Conservation (phyloP, 768 basidiomycete genomes). For the Leucosporidium creatinivorum region DNA sequence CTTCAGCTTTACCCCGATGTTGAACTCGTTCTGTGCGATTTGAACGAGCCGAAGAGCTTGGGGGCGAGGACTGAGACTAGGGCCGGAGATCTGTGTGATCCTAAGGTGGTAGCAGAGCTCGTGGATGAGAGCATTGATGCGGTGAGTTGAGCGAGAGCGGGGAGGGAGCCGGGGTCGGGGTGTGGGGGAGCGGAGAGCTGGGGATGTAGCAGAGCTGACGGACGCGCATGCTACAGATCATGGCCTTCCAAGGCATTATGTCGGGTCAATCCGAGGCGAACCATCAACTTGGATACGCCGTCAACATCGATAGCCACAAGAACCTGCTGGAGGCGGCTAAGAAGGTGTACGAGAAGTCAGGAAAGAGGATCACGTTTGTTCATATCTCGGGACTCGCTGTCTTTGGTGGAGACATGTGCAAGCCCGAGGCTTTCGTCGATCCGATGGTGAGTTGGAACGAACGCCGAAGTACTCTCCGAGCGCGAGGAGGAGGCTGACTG, state of each 20-base stretch:
- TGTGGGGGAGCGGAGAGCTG: too few species aligned
- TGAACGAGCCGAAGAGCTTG: not conserved
- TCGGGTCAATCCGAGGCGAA: not conserved
- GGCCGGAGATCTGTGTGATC: not conserved
- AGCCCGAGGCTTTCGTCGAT: not conserved
- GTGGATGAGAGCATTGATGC: not conserved
- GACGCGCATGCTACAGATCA: not conserved
- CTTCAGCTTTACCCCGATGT: not conserved
- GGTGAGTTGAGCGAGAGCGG: not conserved
- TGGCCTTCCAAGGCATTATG: constrained; percentile 1
- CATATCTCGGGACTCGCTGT: not conserved
- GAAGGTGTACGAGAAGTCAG: not conserved
- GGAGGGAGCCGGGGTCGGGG: too few species aligned
- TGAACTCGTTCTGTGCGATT: not conserved
- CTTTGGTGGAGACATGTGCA: not conserved
- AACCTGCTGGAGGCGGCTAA: not conserved
- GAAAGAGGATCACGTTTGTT: not conserved
- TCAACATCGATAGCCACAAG: not conserved
- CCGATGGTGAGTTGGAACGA: not conserved
- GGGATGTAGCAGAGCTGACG: not conserved
- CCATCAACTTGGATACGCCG: not conserved
- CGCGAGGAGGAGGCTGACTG: too few species aligned
- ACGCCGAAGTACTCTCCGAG: not conserved
- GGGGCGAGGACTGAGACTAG: not conserved
- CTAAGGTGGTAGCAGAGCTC: not conserved